phyloP scores from a whole-genome alignment of 352 stramenopile genomes.

The Phytophthora tubulina region DNA sequence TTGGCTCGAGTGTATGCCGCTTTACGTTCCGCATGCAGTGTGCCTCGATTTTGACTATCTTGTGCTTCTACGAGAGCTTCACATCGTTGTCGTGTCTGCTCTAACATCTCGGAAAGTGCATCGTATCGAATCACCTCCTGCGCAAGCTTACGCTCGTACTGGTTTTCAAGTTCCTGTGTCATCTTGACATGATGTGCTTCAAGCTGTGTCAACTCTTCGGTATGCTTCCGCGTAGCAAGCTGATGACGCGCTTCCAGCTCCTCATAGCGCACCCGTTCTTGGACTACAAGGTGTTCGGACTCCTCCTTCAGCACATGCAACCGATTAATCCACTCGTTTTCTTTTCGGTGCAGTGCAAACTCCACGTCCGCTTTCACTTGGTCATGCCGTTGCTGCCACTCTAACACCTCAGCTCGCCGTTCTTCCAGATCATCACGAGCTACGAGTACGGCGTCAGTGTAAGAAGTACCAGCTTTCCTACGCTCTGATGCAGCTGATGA shows the following conservation, averaged over 20 bases:
- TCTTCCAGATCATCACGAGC: conserved; percentile 85
- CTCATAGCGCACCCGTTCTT: conserved; percentile 82
- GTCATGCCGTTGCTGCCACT: conserved; percentile 77
- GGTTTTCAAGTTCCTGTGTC: conserved; percentile 92
- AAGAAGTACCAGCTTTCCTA: conserved; percentile 22
- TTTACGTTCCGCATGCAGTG: conserved; percentile 74
- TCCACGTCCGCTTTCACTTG: conserved; percentile 87
- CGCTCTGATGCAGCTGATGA: conserved; percentile 30
- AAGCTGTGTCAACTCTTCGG: conserved; percentile 79
- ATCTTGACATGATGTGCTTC: conserved; percentile 86
- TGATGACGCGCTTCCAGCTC: conserved; percentile 82
- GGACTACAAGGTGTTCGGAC: conserved; percentile 77
- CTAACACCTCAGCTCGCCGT: conserved; percentile 51
- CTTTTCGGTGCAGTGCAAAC: conserved; percentile 85
- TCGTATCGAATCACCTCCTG: conserved; percentile 92
- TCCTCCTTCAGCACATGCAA: conserved; percentile 84
- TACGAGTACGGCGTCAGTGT: conserved; percentile 72
- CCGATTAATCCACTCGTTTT: conserved; percentile 90
- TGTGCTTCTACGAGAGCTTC: conserved; percentile 88
- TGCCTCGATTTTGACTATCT: conserved; percentile 70
- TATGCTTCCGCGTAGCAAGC: conserved; percentile 71
- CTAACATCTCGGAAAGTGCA: conserved; percentile 86
- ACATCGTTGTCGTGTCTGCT: conserved; percentile 90
- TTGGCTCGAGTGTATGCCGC: conserved; percentile 71
- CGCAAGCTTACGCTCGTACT: conserved; percentile 93